phyloP scores from a whole-genome alignment of 495 filamentous ascomycete species.

The Parachaetomium inaequale region DNA sequence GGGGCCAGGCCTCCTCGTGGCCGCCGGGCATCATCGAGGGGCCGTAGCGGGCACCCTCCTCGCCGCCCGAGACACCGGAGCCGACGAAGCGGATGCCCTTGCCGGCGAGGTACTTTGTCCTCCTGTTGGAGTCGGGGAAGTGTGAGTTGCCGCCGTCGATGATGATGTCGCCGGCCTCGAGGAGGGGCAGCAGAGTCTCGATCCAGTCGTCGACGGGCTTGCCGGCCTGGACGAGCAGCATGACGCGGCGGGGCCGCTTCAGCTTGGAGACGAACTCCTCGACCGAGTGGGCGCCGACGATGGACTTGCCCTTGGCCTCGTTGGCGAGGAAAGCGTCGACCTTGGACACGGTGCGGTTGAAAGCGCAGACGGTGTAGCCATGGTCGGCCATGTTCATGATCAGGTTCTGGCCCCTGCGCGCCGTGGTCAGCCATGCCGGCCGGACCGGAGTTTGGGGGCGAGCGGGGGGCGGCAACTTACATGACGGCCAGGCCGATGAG shows the following conservation, averaged over 20 bases:
- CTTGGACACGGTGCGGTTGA: slow-evolving; percentile 96
- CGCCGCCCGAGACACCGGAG: slow-evolving; percentile 95
- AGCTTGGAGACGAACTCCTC: slow-evolving; percentile 93
- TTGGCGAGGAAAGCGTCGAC: slow-evolving; percentile 93
- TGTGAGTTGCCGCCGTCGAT: slow-evolving; percentile 99
- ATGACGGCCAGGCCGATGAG: slow-evolving; percentile 99
- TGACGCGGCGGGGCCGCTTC: slow-evolving; percentile 92
- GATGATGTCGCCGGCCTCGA: slow-evolving; percentile 94
- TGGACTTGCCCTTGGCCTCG: slow-evolving; percentile 91
- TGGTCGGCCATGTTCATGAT: slow-evolving; percentile 98
- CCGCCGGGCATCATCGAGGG: slow-evolving; percentile 98
- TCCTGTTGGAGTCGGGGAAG: slow-evolving; percentile 97
- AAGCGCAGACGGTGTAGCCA: slow-evolving; percentile 92
- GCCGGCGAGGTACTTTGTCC: slow-evolving; percentile 71
- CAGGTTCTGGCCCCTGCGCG: slow-evolving; percentile 72
- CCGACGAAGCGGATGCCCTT: slow-evolving; percentile 98
- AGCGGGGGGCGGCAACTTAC: slow-evolving; percentile 44
- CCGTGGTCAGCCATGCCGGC: slow-evolving; percentile 10
- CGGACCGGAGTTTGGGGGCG: slow-evolving; percentile 8
- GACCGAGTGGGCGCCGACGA: slow-evolving; percentile 89
- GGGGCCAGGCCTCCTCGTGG: slow-evolving; percentile 95
- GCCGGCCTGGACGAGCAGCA: slow-evolving; percentile 97
- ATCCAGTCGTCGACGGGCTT: slow-evolving; percentile 99
- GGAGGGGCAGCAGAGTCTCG: slow-evolving; percentile 82
- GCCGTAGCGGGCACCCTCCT: slow-evolving; percentile 97